A percentile compares a stretch with the other conserved stretches of the same genome.
Evolutionary conservation across 257 asterid species (phyloP).

Genomic region (Scutellaria barbata): DNA sequence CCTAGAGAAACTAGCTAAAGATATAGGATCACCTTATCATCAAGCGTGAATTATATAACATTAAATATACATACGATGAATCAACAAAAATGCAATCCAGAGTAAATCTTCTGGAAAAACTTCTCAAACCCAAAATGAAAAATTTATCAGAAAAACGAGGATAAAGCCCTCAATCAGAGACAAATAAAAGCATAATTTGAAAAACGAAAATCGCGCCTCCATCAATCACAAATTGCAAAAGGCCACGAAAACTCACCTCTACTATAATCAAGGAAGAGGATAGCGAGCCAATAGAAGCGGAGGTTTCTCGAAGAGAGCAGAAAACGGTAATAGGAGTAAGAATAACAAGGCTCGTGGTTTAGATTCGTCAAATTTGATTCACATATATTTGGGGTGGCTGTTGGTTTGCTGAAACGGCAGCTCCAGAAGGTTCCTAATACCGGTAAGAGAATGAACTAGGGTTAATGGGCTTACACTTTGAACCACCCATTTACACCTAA

Average conservation of each 20-base stretch:
- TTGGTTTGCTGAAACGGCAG: constrained; percentile 40
- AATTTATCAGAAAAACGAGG: not conserved
- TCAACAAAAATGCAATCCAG: not conserved
- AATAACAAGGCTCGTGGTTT: constrained; percentile 25
- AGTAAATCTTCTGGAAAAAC: constrained; percentile 3
- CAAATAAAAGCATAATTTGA: constrained; percentile 15
- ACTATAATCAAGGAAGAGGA: constrained; percentile 9
- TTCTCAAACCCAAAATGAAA: not conserved
- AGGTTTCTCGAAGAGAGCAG: not conserved
- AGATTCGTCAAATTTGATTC: constrained; percentile 33
- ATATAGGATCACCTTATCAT: constrained; percentile 13
- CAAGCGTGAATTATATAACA: not conserved
- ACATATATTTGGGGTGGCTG: constrained; percentile 32
- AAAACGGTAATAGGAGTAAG: constrained; percentile 3
- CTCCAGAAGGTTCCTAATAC: constrained; percentile 35
- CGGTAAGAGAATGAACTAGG: not conserved
- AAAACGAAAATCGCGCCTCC: not conserved
- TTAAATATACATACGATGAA: not conserved
- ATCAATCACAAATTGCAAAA: not conserved
- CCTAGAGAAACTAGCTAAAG: not conserved
- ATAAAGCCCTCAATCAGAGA: not conserved
- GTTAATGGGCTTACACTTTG: not conserved
- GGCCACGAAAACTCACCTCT: constrained; percentile 30
- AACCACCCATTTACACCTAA: not conserved
- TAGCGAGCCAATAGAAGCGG: not conserved